Percentiles rank a stretch among this genome's conserved stretches.
These are phyloP conservation scores for Centaurea solstitialis DNA, from an alignment of 129 eudicot species.

Conservation along the genomic window DNA sequence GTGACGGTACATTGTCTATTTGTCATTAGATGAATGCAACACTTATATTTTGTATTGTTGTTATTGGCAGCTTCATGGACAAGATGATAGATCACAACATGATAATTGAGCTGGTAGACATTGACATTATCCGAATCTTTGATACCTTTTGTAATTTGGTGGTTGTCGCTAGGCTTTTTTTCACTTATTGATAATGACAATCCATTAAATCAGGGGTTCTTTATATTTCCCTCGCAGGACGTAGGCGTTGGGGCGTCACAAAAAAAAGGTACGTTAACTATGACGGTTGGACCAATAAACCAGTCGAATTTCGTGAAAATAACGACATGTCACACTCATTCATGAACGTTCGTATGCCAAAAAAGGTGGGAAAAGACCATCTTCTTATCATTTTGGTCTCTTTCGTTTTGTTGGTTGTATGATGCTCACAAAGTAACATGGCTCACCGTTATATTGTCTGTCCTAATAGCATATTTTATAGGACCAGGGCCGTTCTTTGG, in stretches of 20 bases:
- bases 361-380: conserved; percentile 3
- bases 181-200: conserved; percentile 26
- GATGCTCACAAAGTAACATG: neutral
- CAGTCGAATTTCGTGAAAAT: neutral
- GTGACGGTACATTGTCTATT: neutral
- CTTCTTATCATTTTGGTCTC: neutral
- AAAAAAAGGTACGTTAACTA: neutral
- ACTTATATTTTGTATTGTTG: conserved; percentile 14
- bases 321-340: neutral
- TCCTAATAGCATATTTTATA: too few relatives aligned
- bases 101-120: neutral
- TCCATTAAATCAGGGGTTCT: neutral
- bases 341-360: neutral
- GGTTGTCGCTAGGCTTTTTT: conserved; percentile 20
- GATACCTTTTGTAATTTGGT: conserved; percentile 26
- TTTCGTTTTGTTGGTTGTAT: neutral
- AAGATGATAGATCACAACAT: conserved; percentile 3
- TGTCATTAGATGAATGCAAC: conserved; percentile 11
- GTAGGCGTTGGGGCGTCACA: neutral
- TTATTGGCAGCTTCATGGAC: conserved; percentile 17
- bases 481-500: too few relatives aligned
- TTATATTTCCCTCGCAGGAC: neutral
- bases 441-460: neutral
- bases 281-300: neutral
- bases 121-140: conserved; percentile 17